phyloP scores from a whole-genome alignment of 352 stramenopile species.

The Elongisporangium prolatum region DNA sequence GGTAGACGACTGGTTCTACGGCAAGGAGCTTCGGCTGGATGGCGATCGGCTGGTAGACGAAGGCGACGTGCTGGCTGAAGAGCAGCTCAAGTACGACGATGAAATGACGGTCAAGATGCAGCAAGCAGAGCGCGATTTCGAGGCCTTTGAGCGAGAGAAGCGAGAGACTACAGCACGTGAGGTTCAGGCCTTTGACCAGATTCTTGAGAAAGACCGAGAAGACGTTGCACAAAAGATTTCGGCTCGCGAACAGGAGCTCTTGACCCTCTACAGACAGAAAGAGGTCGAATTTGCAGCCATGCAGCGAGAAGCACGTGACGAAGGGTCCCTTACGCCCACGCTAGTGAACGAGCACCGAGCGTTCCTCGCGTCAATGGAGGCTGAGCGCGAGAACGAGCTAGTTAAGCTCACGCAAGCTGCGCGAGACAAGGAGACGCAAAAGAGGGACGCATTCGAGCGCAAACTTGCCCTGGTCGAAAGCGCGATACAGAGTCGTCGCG shows the following conservation, averaged over 20 bases:
- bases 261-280: conserved; percentile 63
- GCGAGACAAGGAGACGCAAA: conserved; percentile 51
- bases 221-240: conserved; percentile 44
- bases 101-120: conserved; percentile 72
- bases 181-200: conserved; percentile 50
- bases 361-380: conserved; percentile 74
- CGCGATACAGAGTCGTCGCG: conserved; percentile 66
- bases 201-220: conserved; percentile 52
- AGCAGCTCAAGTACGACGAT: conserved; percentile 67
- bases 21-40: conserved; percentile 81
- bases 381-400: conserved; percentile 62
- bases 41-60: conserved; percentile 60
- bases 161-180: conserved; percentile 52
- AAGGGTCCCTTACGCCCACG: conserved; percentile 51
- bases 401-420: conserved; percentile 35
- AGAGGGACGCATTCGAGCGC: conserved; percentile 70
- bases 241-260: conserved; percentile 70
- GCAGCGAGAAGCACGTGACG: conserved; percentile 56
- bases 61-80: conserved; percentile 41
- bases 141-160: conserved; percentile 71
- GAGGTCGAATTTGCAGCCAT: conserved; percentile 71
- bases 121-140: conserved; percentile 81
- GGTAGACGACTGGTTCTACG: conserved; percentile 94
- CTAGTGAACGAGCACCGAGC: conserved; percentile 82
- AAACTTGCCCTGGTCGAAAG: conserved; percentile 70